Conservation (phyloP, 441 rosid species). For the Manihot esculenta region DNA sequence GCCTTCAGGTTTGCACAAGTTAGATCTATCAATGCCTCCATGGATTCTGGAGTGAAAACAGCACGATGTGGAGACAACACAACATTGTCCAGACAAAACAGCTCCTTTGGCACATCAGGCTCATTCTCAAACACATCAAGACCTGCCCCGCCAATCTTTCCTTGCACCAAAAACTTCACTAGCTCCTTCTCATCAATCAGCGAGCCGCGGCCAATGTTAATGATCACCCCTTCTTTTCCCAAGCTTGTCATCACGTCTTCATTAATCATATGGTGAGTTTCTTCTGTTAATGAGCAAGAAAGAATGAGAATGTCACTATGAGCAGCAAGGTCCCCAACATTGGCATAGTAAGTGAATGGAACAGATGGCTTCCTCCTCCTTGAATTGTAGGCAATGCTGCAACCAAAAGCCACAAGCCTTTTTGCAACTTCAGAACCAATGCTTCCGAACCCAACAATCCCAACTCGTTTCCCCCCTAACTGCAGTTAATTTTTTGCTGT, state of each 20-base stretch:
- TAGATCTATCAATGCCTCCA: conserved; percentile 23
- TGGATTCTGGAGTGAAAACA: conserved; percentile 33
- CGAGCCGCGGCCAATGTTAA: conserved; percentile 60
- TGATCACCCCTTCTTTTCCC: conserved; percentile 55
- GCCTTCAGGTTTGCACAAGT: conserved; percentile 45
- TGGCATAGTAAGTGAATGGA: conserved; percentile 35
- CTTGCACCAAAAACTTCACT: conserved; percentile 36
- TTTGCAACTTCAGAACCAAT: conserved; percentile 50
- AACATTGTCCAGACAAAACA: conserved; percentile 41
- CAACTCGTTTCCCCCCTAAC: conserved; percentile 58
- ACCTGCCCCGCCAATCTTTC: conserved; percentile 55
- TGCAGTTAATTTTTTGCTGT: conserved; percentile 14
- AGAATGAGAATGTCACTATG: conserved; percentile 45
- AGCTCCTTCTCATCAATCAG: conserved; percentile 59
- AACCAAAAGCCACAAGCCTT: conserved; percentile 55
- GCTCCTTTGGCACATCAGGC: conserved; percentile 48
- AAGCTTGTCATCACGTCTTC: conserved; percentile 46
- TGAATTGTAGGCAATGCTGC: conserved; percentile 50
- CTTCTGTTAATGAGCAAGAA: conserved; percentile 33
- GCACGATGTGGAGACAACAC: conserved; percentile 43
- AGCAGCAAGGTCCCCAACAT: conserved; percentile 41
- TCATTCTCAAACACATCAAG: conserved; percentile 66
- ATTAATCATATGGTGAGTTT: conserved; percentile 47
- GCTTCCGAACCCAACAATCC: conserved; percentile 55
- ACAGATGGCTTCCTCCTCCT: conserved; percentile 41